Conservation (phyloP, 371 early-diverging fungal species). For the Dinochytrium kinnereticum region DNA sequence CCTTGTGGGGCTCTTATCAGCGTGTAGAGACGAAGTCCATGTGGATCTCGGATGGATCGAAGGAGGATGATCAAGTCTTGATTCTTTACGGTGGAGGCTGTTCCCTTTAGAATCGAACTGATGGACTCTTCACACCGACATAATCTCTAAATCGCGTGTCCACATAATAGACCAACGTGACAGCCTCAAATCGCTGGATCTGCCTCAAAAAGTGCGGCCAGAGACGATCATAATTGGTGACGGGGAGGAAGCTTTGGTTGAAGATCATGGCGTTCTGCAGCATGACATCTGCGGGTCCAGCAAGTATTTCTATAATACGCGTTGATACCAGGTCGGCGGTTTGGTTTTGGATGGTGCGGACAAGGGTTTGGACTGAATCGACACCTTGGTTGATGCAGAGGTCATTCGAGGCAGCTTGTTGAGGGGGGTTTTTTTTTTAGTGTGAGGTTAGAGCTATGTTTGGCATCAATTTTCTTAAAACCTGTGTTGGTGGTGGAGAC, state of each 20-base stretch:
- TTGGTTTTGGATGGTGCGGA: background rate
- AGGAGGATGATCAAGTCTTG: too few species aligned
- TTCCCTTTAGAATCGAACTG: background rate
- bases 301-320: background rate
- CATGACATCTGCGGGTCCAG: background rate
- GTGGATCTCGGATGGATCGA: background rate
- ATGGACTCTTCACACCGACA: background rate
- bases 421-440: too few species aligned
- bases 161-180: constrained; percentile 10
- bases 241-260: background rate
- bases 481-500: constrained; percentile 10
- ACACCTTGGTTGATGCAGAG: constrained; percentile 6
- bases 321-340: background rate
- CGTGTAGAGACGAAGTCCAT: background rate
- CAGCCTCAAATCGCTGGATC: background rate
- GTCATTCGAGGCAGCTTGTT: background rate
- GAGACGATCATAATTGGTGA: background rate
- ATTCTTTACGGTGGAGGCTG: background rate
- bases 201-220: constrained; percentile 8
- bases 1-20: background rate
- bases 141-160: background rate
- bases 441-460: too few species aligned
- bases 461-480: too few species aligned
- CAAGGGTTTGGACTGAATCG: background rate
- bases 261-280: background rate